Evolutionary conservation across 2,329 filamentous ascomycete species (phyloP).

Genomic region (Hypoxylon sp.): DNA sequence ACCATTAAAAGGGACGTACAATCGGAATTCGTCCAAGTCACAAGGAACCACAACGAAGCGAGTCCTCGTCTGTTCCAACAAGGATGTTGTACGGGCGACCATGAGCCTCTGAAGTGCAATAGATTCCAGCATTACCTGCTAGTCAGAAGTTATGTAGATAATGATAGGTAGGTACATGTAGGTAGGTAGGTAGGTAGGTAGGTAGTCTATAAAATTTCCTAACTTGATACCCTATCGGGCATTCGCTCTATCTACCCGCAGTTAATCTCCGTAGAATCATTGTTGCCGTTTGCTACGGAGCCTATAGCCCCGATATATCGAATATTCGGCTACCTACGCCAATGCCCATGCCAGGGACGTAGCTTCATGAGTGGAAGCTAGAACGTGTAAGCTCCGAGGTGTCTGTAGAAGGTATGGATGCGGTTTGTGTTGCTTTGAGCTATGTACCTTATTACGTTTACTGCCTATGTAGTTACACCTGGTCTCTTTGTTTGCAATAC

Average conservation of each 20-base stretch:
- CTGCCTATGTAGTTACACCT: background rate
- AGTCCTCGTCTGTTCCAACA: background rate
- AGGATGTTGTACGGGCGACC: no score
- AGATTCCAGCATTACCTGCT: no score
- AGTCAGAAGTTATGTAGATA: no score
- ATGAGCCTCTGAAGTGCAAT: no score
- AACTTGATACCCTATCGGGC: background rate
- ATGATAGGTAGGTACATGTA: no score
- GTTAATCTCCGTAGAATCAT: background rate
- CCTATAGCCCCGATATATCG: background rate
- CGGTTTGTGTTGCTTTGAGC: background rate
- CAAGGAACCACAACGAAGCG: background rate
- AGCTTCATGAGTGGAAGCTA: background rate
- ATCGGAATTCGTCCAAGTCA: background rate
- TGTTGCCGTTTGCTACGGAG: background rate
- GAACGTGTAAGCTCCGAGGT: background rate
- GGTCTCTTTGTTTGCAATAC: background rate
- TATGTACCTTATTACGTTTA: background rate
- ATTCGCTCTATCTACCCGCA: background rate
- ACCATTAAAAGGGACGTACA: background rate
- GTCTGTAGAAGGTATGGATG: no score
- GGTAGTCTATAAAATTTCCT: background rate
- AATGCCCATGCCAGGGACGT: background rate
- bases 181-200: no score
- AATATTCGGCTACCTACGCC: background rate